phyloP scores from a whole-genome alignment of 75 land plant genomes.

The Larix kaempferi region DNA sequence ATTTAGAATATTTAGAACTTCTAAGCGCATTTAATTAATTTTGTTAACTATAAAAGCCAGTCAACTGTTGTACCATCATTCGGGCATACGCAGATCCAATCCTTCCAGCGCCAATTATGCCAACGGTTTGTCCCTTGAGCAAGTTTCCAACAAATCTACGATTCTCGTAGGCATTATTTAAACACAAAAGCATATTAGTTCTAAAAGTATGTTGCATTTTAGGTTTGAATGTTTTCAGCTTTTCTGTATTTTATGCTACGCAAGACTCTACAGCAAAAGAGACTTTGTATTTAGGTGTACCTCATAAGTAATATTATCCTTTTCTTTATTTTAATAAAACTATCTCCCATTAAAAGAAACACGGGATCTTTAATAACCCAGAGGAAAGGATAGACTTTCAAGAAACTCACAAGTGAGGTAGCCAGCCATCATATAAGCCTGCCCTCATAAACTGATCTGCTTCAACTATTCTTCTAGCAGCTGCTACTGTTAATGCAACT shows the following conservation, averaged over 20 bases:
- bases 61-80: constrained; percentile 75
- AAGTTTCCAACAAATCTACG: constrained; percentile 91
- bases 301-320: neutral
- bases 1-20: neutral
- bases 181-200: neutral
- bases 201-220: neutral
- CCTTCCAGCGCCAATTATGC: constrained; percentile 98
- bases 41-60: neutral
- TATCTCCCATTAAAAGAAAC: neutral
- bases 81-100: constrained; percentile 99
- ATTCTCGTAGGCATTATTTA: neutral
- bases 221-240: neutral
- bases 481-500: constrained; percentile 86
- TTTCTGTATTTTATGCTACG: neutral
- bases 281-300: neutral
- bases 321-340: neutral
- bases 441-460: constrained; percentile 98
- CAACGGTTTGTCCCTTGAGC: constrained; percentile 96
- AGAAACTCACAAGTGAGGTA: constrained; percentile 72
- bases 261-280: neutral
- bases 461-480: constrained; percentile 93
- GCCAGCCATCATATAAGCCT: constrained; percentile 97
- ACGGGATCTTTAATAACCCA: neutral
- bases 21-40: neutral
- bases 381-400: neutral